Evolutionary conservation across 352 stramenopile genomes (phyloP).

Genomic region (Phytophthora constricta): DNA sequence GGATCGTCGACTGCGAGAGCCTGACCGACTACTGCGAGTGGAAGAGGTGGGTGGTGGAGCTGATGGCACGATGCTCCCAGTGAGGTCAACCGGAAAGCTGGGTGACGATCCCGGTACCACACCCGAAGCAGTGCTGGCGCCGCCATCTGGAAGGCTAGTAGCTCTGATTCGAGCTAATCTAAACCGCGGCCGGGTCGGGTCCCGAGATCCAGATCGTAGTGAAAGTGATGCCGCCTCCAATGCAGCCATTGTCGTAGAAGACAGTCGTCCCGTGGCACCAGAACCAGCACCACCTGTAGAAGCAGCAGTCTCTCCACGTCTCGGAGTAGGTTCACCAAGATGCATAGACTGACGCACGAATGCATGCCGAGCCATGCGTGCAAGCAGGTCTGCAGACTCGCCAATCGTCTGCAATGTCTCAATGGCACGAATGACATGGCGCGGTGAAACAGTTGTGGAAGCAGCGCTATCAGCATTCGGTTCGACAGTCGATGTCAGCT

Average conservation of each 20-base stretch:
- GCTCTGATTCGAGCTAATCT: conserved; percentile 29
- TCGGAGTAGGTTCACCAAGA: conserved; percentile 25
- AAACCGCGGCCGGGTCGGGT: conserved; percentile 23
- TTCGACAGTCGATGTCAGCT: conserved; percentile 3
- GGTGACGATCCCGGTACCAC: conserved; percentile 14
- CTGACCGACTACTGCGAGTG: conserved; percentile 5
- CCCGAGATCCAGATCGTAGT: conserved; percentile 6
- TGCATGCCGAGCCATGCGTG: conserved; percentile 53
- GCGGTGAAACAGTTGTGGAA: conserved; percentile 19
- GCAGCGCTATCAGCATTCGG: not conserved
- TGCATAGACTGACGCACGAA: conserved; percentile 55
- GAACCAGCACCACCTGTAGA: not conserved
- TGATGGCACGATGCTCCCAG: not conserved
- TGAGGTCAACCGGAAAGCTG: conserved; percentile 32
- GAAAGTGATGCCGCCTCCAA: conserved; percentile 14
- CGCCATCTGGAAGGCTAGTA: conserved; percentile 15
- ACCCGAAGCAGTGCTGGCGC: not conserved
- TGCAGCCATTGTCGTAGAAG: conserved; percentile 13
- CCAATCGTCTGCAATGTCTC: conserved; percentile 64
- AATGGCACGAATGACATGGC: conserved; percentile 48
- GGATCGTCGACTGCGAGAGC: not conserved
- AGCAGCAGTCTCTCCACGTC: conserved; percentile 12
- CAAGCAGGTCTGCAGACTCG: conserved; percentile 55
- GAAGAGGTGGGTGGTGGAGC: conserved; percentile 1
- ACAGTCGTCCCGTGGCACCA: conserved; percentile 5